Evolutionary conservation across 345 rosid species (phyloP).

Genomic region (Arabidopsis suecica): DNA sequence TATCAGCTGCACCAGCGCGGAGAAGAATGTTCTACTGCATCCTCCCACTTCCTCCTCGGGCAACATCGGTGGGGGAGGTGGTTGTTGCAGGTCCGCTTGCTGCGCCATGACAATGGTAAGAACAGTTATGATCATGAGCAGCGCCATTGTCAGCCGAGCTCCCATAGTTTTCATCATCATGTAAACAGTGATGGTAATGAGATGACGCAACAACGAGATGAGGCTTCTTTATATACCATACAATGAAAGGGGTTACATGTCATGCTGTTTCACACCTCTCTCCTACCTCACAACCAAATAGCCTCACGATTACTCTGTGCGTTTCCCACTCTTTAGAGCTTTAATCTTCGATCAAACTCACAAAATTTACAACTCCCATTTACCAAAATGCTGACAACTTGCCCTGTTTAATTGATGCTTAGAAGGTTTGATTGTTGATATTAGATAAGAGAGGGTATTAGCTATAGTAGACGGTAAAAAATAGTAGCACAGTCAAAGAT

Average conservation of each 20-base stretch:
- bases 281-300: conserved; percentile 39
- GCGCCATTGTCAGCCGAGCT: conserved; percentile 5
- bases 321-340: conserved; percentile 15
- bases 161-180: conserved; percentile 25
- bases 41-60: conserved; percentile 45
- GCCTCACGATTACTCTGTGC: conserved; percentile 32
- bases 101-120: conserved; percentile 41
- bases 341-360: not conserved
- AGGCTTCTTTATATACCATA: conserved; percentile 26
- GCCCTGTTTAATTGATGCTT: not conserved
- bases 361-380: not conserved
- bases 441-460: not conserved
- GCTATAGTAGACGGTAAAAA: not conserved
- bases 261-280: conserved; percentile 41
- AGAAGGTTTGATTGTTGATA: not conserved
- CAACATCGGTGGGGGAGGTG: conserved; percentile 43
- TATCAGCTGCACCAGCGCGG: conserved; percentile 78
- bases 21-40: conserved; percentile 81
- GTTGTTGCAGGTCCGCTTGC: conserved; percentile 39
- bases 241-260: not conserved
- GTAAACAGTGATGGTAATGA: not conserved
- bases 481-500: no score
- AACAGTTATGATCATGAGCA: conserved; percentile 23
- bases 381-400: not conserved
- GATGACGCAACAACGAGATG: conserved; percentile 8